Evolutionary conservation across 768 basidiomycete species (phyloP), one percentile per base, ranked within the genome.

Genomic region (Termitomyces sp.): DNA sequence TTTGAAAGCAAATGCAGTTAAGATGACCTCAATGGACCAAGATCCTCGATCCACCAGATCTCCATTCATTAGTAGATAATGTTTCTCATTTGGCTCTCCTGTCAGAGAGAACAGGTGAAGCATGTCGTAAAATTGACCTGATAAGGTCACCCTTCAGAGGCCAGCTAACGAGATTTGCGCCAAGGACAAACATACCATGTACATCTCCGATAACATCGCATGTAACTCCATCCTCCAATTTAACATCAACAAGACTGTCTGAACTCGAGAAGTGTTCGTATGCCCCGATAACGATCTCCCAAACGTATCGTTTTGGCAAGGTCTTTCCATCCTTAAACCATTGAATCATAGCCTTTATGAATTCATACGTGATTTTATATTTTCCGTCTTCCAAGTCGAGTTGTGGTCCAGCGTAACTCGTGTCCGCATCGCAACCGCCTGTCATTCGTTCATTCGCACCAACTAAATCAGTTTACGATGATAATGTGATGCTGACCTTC

Each of bases 21-120:
- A 73, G 57, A 95, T 94, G 56, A 98, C 91, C 71, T 94, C 94
- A 55, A 92, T 86, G 11, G 89, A 91, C 91, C 92, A 94, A 27
- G 89, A 91, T n/a, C 95, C 95, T 59, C 96, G 85, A 70, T 99
- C 96, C 37, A 99, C 96, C 46, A 98, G 86, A 76, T 99, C 96
- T 10, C 94, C 91, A 68, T 93, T 94, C 87, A 94, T 94, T 50
- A 95, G 72, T 47, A 94, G 69, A 63, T 86, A 87, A 62, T 98
- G 96, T n/a, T 83, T 85, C 54, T 90, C 82, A 54, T 77, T 86
- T 12, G 97, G 97, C 55, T 85, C 80, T 16, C 91, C 93, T 0
- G 95, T 97, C 61, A 97, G 76, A 1, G 85, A 84, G 63, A 89
- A 84, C 17, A 99, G 77, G 73, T 98, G 87, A 52, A 95, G 73